Conservation (phyloP, 176 grass and related monocot species). For the Puccinellia tenuiflora region DNA sequence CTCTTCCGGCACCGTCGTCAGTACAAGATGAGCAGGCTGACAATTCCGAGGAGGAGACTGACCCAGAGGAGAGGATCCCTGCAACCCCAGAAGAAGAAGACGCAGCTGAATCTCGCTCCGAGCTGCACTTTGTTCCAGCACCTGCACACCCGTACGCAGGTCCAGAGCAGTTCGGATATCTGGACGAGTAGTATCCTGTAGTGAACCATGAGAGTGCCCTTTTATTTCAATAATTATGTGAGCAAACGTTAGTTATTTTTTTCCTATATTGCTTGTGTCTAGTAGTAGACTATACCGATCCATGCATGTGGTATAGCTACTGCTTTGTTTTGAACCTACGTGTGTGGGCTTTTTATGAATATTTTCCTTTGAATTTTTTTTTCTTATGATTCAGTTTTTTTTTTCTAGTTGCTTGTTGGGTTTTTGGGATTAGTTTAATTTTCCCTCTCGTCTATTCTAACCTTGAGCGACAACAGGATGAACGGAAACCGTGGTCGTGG, state of each 20-base stretch:
- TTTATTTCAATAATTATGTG: too few relatives aligned
- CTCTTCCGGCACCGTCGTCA: background rate
- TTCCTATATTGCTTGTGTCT: too few relatives aligned
- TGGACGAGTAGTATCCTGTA: background rate
- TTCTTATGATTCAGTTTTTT: background rate
- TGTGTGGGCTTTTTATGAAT: background rate
- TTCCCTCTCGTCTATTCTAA: background rate
- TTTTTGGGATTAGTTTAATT: background rate
- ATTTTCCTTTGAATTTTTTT: background rate
- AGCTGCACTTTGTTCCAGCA: background rate
- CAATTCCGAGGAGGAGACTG: background rate
- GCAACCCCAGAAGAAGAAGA: background rate
- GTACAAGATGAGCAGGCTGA: background rate
- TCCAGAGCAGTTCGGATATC: background rate
- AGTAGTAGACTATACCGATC: background rate
- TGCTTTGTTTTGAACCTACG: background rate
- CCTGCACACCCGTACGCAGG: background rate
- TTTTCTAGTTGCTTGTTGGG: background rate
- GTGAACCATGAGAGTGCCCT: background rate
- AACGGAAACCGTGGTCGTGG: too few relatives aligned
- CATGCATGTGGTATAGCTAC: background rate
- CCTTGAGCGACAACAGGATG: background rate
- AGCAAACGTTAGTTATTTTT: too few relatives aligned
- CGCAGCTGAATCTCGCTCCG: background rate
- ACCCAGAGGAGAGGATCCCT: background rate